Evolutionary conservation across 2,329 filamentous ascomycete species (phyloP), one percentile per base, ranked within the genome.

Genomic region (Epicoccum sorghinum): DNA sequence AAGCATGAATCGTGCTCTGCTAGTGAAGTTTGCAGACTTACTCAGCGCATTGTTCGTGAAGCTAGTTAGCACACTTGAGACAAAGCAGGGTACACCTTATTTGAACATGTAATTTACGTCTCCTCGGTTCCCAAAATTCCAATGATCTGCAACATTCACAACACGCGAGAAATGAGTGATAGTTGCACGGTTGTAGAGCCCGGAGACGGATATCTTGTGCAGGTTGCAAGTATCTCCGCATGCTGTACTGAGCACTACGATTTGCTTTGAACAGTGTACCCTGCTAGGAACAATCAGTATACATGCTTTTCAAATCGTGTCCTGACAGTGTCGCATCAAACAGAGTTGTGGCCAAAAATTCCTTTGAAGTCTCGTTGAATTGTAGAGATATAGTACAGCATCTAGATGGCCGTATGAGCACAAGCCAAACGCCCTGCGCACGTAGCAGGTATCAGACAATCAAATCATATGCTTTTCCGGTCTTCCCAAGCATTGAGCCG

Each of bases 381-480:
- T 62, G 58, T 58, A 59, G 53, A 57, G 58, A 58, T 72, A 73
- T 72, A 67, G 66, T 73, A 72, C 70, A 72, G 65, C 66, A 60
- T 64, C 57, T 63, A 52, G 60, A 55, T 59, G 57, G 44, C 52
- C 41, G 45, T 36, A 27, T 33, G 29, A 41, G 49, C 62, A 58
- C 52, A 55, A 41, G 51, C 50, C 50, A 54, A 57, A 53, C 49
- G 49, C 49, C 49, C 46, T n/a, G 32, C 45, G 52, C 52, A 41
- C 46, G 42, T 41, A 42, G 49, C 46, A 55, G 46, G 52, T 55
- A 55, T 55, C 52, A 55, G 52, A 42, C 46, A 46, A 53, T 57
- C 57, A 57, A 51, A 51, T 55, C 44, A 66, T 58, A 47, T 47
- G 61, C 60, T 69, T 68, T 67, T 66, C 58, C 59, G 57, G 51